These are phyloP conservation scores for Piper betle DNA, from an alignment of 164 flowering plant genomes.

Conservation along the genomic window DNA sequence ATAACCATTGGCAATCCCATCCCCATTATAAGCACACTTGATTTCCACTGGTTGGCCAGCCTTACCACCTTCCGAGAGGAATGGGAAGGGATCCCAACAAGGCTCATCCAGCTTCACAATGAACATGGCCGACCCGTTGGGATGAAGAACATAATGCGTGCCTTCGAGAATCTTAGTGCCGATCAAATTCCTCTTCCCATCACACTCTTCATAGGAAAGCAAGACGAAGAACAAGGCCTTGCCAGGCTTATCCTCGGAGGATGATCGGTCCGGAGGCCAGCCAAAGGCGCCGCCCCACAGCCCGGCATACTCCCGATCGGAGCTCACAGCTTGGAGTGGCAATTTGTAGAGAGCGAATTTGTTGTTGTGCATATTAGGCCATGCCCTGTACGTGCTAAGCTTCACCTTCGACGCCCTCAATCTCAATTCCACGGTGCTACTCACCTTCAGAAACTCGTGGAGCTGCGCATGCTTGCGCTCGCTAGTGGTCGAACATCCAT, in stretches of 20 bases:
- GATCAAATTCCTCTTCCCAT: slow-evolving; percentile 44
- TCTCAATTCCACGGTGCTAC: slow-evolving; percentile 51
- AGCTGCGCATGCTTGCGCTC: slow-evolving; percentile 57
- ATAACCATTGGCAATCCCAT: slow-evolving; percentile 93
- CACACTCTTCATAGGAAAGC: slow-evolving; percentile 73
- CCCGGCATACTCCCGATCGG: slow-evolving; percentile 64
- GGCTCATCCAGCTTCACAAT: slow-evolving; percentile 57
- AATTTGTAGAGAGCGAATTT: slow-evolving; percentile 82
- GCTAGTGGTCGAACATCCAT: slow-evolving; percentile 32
- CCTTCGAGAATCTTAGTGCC: slow-evolving; percentile 96
- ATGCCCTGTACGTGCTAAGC: slow-evolving; percentile 64
- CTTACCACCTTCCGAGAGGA: slow-evolving; percentile 46
- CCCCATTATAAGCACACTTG: slow-evolving; percentile 55
- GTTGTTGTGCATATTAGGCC: slow-evolving; percentile 89
- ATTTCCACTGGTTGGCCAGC: slow-evolving; percentile 22
- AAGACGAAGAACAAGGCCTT: slow-evolving; percentile 81
- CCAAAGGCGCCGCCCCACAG: slow-evolving; percentile 94
- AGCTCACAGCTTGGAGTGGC: slow-evolving; percentile 35
- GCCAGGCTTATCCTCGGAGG: slow-evolving; percentile 67
- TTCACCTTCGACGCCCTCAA: slow-evolving; percentile 46
- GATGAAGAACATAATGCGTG: slow-evolving; percentile 88
- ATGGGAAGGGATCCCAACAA: slow-evolving; percentile 63
- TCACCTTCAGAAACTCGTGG: slow-evolving; percentile 50
- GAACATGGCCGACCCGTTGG: slow-evolving; percentile 97
- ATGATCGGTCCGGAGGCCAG: slow-evolving; percentile 79